These are phyloP conservation scores for Coemansia biformis DNA, from an alignment of 192 early-diverging fungal species.

Conservation along the genomic window DNA sequence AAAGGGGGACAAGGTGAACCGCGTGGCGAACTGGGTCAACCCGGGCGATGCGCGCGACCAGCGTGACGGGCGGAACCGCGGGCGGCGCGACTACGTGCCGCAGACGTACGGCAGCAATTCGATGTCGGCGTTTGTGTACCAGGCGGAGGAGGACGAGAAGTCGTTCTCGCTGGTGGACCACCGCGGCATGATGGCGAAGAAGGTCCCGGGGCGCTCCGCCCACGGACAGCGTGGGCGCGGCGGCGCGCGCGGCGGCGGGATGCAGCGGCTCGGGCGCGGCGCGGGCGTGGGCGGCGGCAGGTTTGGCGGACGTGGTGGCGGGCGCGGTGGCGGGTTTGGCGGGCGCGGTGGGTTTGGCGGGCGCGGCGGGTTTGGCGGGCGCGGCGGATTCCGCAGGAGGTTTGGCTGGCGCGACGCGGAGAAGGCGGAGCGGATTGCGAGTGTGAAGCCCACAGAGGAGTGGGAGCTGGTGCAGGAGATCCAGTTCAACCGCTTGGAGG, in stretches of 20 bases:
- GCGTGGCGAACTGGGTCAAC: conserved; percentile 89
- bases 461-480: conserved; percentile 95
- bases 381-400: conserved; percentile 21
- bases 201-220: conserved; percentile 21
- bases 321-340: conserved; percentile 27
- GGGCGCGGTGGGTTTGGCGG: conserved; percentile 42
- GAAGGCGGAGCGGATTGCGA: conserved; percentile 77
- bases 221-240: conserved; percentile 9
- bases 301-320: no score
- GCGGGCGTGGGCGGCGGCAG: conserved; percentile 26
- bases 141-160: conserved; percentile 84
- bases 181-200: conserved; percentile 22
- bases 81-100: conserved; percentile 46
- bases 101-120: conserved; percentile 83
- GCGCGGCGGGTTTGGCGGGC: no score
- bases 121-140: conserved; percentile 82
- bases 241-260: conserved; percentile 24
- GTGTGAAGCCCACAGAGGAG: conserved; percentile 77
- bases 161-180: conserved; percentile 82
- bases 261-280: conserved; percentile 9
- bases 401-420: conserved; percentile 43
- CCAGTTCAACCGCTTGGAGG: conserved; percentile 82
- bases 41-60: conserved; percentile 59
- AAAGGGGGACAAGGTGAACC: conserved; percentile 91
- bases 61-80: conserved; percentile 48